These are phyloP conservation scores for Colletotrichum kahawae DNA, from an alignment of 2,329 filamentous ascomycete genomes.

Conservation along the genomic window DNA sequence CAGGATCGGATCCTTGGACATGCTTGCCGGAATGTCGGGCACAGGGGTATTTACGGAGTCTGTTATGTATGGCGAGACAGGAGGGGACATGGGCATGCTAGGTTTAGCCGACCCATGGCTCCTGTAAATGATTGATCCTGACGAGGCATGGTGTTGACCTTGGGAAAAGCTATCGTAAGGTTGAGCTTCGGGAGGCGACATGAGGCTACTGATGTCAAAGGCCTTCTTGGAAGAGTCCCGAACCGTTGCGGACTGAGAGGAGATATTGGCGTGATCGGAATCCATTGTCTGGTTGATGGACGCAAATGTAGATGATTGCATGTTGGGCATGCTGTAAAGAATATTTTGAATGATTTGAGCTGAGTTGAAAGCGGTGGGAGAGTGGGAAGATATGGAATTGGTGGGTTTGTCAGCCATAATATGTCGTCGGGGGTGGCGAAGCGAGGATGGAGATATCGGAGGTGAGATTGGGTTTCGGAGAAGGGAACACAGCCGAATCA, in stretches of 20 bases:
- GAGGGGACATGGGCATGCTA: slow-evolving; percentile 58
- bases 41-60: slow-evolving; percentile 40
- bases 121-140: background rate
- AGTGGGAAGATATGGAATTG: slow-evolving; percentile 18
- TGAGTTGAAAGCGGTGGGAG: slow-evolving; percentile 37
- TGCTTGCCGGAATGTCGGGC: slow-evolving; percentile 32
- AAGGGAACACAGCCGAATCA: slow-evolving; percentile 6
- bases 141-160: slow-evolving; percentile 2
- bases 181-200: slow-evolving; percentile 66
- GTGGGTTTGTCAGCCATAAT: slow-evolving; percentile 24
- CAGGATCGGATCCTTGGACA: slow-evolving; percentile 61
- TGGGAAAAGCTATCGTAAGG: slow-evolving; percentile 57
- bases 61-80: slow-evolving; percentile 57
- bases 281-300: slow-evolving; percentile 29
- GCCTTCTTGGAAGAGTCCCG: slow-evolving; percentile 40
- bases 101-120: slow-evolving; percentile 30
- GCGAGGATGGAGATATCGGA: slow-evolving; percentile 22
- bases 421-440: slow-evolving; percentile 17
- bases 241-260: background rate
- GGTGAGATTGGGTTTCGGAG: slow-evolving; percentile 10
- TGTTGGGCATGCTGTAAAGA: background rate
- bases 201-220: slow-evolving; percentile 58
- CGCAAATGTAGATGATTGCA: slow-evolving; percentile 10
- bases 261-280: slow-evolving; percentile 13
- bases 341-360: background rate